phyloP scores from a whole-genome alignment of 768 basidiomycete genomes.

The Lactarius deliciosus region DNA sequence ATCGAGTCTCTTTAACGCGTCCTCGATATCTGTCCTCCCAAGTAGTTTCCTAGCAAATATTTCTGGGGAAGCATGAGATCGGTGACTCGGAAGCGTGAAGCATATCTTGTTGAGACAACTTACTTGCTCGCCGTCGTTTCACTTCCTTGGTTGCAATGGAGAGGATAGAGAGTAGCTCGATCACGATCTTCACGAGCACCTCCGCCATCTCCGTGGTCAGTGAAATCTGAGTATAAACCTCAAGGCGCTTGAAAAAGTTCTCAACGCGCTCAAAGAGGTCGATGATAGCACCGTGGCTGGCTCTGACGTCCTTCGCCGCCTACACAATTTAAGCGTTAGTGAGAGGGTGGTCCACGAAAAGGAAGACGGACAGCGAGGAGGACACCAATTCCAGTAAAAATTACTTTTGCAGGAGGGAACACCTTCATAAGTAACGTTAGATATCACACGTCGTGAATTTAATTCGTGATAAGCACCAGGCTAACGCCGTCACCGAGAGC shows the following conservation, averaged over 20 bases:
- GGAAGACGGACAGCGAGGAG: not conserved
- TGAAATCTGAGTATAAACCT: not conserved
- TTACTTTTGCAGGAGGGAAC: not conserved
- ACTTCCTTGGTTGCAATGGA: not conserved
- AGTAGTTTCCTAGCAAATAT: not conserved
- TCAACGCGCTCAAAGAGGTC: not conserved
- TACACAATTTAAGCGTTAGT: not conserved
- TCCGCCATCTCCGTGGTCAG: constrained; percentile 1
- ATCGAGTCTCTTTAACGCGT: not conserved
- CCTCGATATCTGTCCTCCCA: not conserved
- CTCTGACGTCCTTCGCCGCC: not conserved
- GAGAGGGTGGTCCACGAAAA: not conserved
- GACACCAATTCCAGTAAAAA: not conserved
- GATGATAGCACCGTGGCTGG: not conserved
- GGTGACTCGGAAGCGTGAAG: not conserved
- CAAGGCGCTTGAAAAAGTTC: not conserved
- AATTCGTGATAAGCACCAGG: not conserved
- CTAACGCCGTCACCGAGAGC: not conserved
- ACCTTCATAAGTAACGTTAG: not conserved
- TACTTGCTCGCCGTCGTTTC: not conserved
- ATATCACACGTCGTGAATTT: not conserved
- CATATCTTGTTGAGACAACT: not conserved
- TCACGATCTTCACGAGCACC: not conserved
- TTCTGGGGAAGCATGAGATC: not conserved
- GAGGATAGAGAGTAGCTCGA: not conserved